Base-by-base conservation (phyloP, 805 yeast species). In the Saccharomycopsis fodiens region DNA sequence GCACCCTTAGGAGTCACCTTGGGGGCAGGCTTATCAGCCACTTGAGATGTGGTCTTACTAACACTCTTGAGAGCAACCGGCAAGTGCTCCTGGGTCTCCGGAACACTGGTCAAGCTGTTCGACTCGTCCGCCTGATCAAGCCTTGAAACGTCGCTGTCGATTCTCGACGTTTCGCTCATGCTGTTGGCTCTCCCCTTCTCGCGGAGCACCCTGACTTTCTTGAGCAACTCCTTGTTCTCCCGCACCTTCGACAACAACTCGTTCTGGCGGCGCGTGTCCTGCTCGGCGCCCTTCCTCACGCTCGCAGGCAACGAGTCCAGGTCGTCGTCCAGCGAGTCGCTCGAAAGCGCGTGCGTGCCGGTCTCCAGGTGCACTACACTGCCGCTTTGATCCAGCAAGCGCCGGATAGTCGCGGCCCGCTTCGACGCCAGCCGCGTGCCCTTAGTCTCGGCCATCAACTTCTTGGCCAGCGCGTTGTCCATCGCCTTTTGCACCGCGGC, bases 401-500 rank as follows among this genome's bases (percentile, higher is more conserved):
- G 29, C 10, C 29, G 19, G 21, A 43, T 43, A 15, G n/a, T 27
- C 4, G 20, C 17, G 2, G 46, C 46, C 30, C 37, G 36, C 16
- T 34, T 25, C 3, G 46, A 41, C 4, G 43, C 43, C n/a, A 8
- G 20, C 19, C 43, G 27, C 3, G 35, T 25, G 13, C 17, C 21
- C 30, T 22, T 25, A 6, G 43, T 27, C 4, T 23, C 20, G 19
- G 27, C 43, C 6, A 27, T 4, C 8, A 32, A 10, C 20, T 32
- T 32, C 19, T 38, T 20, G 36, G 35, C 16, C 15, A 5, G 19
- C 30, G 43, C 5, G 10, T n/a, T 10, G 17, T 15, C 15, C 20
- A 17, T 15, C 12, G 43, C 29, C 17, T 29, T 13, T 15, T 41
- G 20, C 6, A 39, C 29, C 25, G 38, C 41, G 13, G 48, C 47